phyloP scores from a whole-genome alignment of 2,329 filamentous ascomycete genomes.

The Neopestalotiopsis clavispora region DNA sequence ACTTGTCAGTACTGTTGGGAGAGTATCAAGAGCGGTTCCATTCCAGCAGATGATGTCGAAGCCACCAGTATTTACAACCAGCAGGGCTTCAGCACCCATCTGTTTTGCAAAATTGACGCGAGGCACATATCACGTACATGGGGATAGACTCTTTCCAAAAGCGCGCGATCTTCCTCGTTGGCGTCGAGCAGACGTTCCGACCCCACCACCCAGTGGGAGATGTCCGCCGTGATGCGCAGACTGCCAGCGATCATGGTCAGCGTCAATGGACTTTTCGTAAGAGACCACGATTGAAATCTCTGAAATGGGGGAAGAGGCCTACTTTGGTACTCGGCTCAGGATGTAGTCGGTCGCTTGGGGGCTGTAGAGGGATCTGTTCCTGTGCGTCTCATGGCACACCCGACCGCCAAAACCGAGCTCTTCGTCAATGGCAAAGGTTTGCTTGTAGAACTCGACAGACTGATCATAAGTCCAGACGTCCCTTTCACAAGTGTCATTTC shows the following conservation, averaged over 20 bases:
- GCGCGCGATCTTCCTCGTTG: constrained; percentile 25
- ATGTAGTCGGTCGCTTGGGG: constrained; percentile 35
- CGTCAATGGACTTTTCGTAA: not conserved
- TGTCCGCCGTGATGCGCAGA: constrained; percentile 30
- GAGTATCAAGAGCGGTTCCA: not conserved
- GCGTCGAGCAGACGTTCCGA: constrained; percentile 26
- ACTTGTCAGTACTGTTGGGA: not conserved
- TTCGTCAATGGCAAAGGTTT: constrained; percentile 34
- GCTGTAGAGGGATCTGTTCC: constrained; percentile 38
- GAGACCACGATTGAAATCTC: too few relatives aligned
- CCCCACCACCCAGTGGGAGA: constrained; percentile 32
- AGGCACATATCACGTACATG: constrained; percentile 29
- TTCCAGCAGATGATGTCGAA: too few relatives aligned
- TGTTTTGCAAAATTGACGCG: too few relatives aligned
- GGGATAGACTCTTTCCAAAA: constrained; percentile 31
- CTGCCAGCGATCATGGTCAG: constrained; percentile 10
- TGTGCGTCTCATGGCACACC: constrained; percentile 39
- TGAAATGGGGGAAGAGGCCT: not conserved
- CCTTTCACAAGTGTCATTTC: constrained; percentile 21
- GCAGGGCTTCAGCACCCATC: too few relatives aligned
- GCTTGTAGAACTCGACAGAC: constrained; percentile 38
- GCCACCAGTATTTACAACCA: too few relatives aligned
- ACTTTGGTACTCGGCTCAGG: constrained; percentile 36
- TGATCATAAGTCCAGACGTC: constrained; percentile 37
- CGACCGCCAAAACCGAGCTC: constrained; percentile 35